Base-by-base conservation (phyloP, 225 moss, liverwort and hornwort genomes). In the Marchantia polymorpha region DNA sequence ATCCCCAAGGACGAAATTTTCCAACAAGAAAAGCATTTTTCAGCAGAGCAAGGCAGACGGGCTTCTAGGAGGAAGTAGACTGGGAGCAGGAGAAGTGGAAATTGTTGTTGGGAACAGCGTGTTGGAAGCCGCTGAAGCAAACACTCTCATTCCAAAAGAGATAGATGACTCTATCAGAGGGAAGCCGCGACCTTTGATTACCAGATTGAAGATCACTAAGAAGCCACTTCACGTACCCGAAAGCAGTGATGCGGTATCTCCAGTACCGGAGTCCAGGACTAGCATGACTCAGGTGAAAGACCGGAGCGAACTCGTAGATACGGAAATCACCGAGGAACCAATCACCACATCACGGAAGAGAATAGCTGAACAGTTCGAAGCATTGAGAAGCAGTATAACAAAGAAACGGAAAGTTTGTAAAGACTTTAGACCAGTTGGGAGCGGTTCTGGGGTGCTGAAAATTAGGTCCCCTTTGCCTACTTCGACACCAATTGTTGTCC, bases 351-450 rank as follows among this genome's bases (percentile, higher is more conserved):
- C 64, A 14, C 19, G 29, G 22, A 96, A 94, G 84, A 90, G 94
- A 88, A 78, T 60, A 30, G 65, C 74, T 12, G 90, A 90, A 56
- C 69, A 78, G 69, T 64, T 69, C 23, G 80, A 83, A 59, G 69
- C 80, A 55, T 29, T 76, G 10, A 87, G 79, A 20, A 52, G 71
- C 73, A 69, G 56, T 30, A 72, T 79, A 0, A 30, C 15, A 22
- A 96, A 96, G 87, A 91, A 88, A 80, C 89, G 81, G 69, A 92
- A 87, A 71, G 70, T 87, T 53, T 50, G 80, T 17, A 78, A 69
- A 51, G 80, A 52, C 2, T 7, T 60, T 23, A 76, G n/a, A 69
- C 1, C 70, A 12, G 46, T 73, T 39, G 80, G 59, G 55, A 26
- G 74, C 23, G 76, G 69, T n/a, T 85, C 81, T 29, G 78, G 64